Percentiles rank a stretch among this genome's conserved stretches.
Evolutionary conservation across 129 eudicot species (phyloP).

Genomic region (Lactuca saligna): DNA sequence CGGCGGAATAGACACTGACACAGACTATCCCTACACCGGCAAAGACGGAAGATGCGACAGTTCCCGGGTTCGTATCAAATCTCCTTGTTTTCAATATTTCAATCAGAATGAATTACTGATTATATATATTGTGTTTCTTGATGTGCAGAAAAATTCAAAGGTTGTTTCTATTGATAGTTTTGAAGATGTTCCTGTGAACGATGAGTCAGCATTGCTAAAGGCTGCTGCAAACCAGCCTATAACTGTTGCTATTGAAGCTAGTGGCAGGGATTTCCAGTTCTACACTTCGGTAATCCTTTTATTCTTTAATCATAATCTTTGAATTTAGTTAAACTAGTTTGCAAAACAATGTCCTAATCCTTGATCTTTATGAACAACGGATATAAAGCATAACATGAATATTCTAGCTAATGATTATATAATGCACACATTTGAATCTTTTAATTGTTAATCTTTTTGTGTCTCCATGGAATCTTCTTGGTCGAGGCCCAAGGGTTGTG

Average conservation of each 20-base stretch:
- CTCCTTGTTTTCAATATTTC: background rate
- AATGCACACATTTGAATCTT: background rate
- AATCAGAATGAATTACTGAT: too few species aligned
- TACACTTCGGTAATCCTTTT: conserved; percentile 59
- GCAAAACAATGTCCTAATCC: too few species aligned
- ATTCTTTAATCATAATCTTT: conserved; percentile 1
- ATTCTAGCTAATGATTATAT: too few species aligned
- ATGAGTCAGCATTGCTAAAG: conserved; percentile 60
- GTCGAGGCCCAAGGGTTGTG: background rate
- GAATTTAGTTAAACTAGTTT: background rate
- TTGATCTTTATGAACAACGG: too few species aligned
- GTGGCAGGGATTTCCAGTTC: conserved; percentile 72
- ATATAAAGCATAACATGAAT: too few species aligned
- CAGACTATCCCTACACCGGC: conserved; percentile 45
- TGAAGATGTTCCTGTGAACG: conserved; percentile 73
- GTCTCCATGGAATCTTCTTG: conserved; percentile 9
- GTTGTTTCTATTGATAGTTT: conserved; percentile 64
- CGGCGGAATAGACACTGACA: conserved; percentile 45
- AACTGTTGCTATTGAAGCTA: conserved; percentile 82
- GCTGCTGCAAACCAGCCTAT: conserved; percentile 76
- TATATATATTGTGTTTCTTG: background rate
- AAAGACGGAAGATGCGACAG: conserved; percentile 33
- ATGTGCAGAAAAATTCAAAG: conserved; percentile 55
- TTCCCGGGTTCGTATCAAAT: conserved; percentile 29
- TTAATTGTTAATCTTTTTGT: background rate